Percentiles rank a stretch among this genome's conserved stretches.
Evolutionary conservation across 192 early-diverging fungal species (phyloP).

Genomic region (Coemansia sp.): DNA sequence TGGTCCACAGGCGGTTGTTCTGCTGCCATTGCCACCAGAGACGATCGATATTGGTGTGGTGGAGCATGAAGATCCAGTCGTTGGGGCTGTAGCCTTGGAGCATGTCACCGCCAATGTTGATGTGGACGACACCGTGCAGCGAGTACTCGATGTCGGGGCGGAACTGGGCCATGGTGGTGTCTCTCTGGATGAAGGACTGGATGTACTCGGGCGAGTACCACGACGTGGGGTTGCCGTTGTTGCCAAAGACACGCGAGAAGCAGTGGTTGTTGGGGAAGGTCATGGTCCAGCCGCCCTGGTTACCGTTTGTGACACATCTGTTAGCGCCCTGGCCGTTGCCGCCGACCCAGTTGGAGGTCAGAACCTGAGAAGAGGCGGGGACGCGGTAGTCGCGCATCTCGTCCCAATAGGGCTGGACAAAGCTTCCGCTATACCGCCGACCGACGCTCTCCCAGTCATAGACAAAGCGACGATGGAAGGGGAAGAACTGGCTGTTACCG

Average conservation of each 20-base stretch:
- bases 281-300: conserved; percentile 45
- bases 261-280: conserved; percentile 50
- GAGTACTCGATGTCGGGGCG: conserved; percentile 53
- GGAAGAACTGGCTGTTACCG: conserved; percentile 57
- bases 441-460: conserved; percentile 56
- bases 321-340: conserved; percentile 48
- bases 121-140: conserved; percentile 55
- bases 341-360: conserved; percentile 52
- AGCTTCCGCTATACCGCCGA: conserved; percentile 34
- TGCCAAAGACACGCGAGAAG: conserved; percentile 52
- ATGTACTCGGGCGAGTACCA: conserved; percentile 57
- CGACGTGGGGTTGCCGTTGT: conserved; percentile 38
- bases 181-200: conserved; percentile 39
- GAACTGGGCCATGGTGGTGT: conserved; percentile 40
- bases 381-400: conserved; percentile 53
- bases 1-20: conserved; percentile 39
- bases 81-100: conserved; percentile 49
- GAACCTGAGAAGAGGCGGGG: conserved; percentile 36
- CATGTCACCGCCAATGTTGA: conserved; percentile 58
- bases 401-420: conserved; percentile 59
- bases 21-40: conserved; percentile 59
- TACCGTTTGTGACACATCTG: conserved; percentile 46
- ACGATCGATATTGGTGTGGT: conserved; percentile 57
- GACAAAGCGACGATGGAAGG: conserved; percentile 59
- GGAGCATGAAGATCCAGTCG: conserved; percentile 58